Conservation (phyloP, 768 basidiomycete genomes). For the Pulveroboletus sp. region DNA sequence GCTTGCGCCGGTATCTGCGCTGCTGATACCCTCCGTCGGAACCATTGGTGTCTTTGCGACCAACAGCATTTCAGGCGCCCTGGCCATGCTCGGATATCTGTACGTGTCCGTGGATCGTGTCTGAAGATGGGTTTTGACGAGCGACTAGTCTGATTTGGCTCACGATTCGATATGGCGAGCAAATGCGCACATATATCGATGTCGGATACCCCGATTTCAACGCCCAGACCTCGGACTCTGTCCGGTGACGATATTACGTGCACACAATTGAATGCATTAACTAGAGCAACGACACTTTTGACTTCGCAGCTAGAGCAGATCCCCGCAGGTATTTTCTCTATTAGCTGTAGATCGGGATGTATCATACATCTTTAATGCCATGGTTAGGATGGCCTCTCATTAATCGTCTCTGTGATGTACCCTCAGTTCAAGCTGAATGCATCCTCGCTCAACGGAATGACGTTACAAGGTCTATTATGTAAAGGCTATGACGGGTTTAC, state of each 20-base stretch:
- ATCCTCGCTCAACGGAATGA: too few species aligned
- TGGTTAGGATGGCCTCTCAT: too few species aligned
- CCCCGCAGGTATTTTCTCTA: too few species aligned
- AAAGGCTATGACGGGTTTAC: too few species aligned
- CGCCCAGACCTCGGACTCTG: too few species aligned
- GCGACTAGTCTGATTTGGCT: constrained; percentile 42
- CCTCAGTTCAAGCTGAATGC: too few species aligned
- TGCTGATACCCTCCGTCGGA: constrained; percentile 43
- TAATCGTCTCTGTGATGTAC: too few species aligned
- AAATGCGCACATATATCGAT: constrained; percentile 38
- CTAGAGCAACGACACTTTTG: background rate
- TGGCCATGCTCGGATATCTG: constrained; percentile 50
- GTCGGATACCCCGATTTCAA: constrained; percentile 44
- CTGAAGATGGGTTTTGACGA: background rate
- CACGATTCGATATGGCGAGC: too few species aligned
- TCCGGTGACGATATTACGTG: background rate
- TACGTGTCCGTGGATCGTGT: constrained; percentile 29
- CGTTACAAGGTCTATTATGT: too few species aligned
- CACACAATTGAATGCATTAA: background rate
- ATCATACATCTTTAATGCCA: too few species aligned
- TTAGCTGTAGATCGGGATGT: too few species aligned
- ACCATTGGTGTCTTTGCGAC: constrained; percentile 47
- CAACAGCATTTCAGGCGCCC: constrained; percentile 40
- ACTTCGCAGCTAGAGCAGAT: background rate
- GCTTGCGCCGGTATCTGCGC: constrained; percentile 10